Conservation (phyloP, 495 filamentous ascomycete genomes). For the Tuber melanosporum region DNA sequence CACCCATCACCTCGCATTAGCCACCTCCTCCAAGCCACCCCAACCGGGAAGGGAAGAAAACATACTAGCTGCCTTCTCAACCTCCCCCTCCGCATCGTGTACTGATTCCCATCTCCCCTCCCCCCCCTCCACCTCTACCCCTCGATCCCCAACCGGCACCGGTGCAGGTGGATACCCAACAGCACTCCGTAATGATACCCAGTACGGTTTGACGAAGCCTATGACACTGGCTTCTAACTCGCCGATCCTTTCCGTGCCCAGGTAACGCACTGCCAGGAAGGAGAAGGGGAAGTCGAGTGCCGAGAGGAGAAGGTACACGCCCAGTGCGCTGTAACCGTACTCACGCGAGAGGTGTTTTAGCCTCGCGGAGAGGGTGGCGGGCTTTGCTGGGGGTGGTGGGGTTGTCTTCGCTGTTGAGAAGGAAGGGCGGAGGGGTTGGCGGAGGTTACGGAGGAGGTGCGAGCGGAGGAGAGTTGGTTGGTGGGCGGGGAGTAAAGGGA, state of each 20-base stretch:
- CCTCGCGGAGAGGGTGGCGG: conserved; percentile 56
- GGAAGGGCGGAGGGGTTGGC: conserved; percentile 4
- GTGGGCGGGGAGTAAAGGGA: neutral
- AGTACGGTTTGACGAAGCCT: conserved; percentile 38
- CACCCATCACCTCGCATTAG: conserved; percentile 18
- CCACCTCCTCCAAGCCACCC: conserved; percentile 4
- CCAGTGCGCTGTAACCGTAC: conserved; percentile 91
- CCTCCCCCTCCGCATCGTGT: conserved; percentile 48
- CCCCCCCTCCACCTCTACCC: conserved; percentile 42
- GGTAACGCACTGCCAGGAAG: conserved; percentile 71
- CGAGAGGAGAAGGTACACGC: conserved; percentile 76
- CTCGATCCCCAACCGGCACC: conserved; percentile 41
- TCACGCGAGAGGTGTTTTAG: conserved; percentile 79
- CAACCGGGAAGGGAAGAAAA: conserved; percentile 35
- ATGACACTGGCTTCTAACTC: conserved; percentile 43
- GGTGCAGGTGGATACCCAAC: conserved; percentile 27
- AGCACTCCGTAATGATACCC: conserved; percentile 7
- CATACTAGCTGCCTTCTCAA: conserved; percentile 53
- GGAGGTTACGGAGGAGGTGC: conserved; percentile 11
- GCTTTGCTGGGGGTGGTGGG: conserved; percentile 6
- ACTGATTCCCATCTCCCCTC: conserved; percentile 47
- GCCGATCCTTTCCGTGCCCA: conserved; percentile 83
- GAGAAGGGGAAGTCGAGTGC: conserved; percentile 93
- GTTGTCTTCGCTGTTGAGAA: conserved; percentile 6
- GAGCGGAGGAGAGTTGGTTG: conserved; percentile 12